Evolutionary conservation across 495 filamentous ascomycete genomes (phyloP), one percentile per base, ranked within the genome.

Genomic region (Trichocladium antarcticum): DNA sequence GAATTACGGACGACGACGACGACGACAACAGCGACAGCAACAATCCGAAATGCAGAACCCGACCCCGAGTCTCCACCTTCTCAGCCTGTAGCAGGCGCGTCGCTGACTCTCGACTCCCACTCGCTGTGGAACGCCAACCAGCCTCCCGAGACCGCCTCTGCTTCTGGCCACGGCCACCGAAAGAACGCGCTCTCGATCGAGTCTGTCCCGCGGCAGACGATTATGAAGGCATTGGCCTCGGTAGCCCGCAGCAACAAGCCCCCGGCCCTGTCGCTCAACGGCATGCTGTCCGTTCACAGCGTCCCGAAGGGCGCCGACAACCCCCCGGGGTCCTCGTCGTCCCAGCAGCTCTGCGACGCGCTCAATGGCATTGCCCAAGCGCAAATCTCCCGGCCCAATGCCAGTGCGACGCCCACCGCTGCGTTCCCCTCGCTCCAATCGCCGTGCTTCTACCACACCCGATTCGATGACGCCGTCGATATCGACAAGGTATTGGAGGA

Each of bases 371-470:
- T 85, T 24, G 76, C 79, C 56, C 61, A 70, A 20, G 54, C 59
- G 8, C 60, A 63, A 24, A 54, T 51, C 29, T 62, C 64, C 37
- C 70, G 68, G 40, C 63, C 54, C 55, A 61, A 21, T n/a, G 20
- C 22, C 14, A 42, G 53, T 55, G 63, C 62, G 49, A 76, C 78
- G 0, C 77, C 81, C 8, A 73, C 77, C 22, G 79, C 82, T 2
- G 76, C 82, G 24, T 77, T 85, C 51, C 72, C 77, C 15, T 71
- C 76, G 5, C 68, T 96, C 20, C 83, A 90, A 59, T 93, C 87
- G 32, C 92, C 92, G 0, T 97, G 93, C 67, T 97, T 90, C 68
- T 97, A 95, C 74, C 92, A 98, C 66, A 83, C 89, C 66, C 78
- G 88, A 35, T 97, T 98, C 61, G 92, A 95, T 49, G 87, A 94